Base-by-base conservation (phyloP, 2,329 filamentous ascomycete genomes). In the Claviceps sp. region DNA sequence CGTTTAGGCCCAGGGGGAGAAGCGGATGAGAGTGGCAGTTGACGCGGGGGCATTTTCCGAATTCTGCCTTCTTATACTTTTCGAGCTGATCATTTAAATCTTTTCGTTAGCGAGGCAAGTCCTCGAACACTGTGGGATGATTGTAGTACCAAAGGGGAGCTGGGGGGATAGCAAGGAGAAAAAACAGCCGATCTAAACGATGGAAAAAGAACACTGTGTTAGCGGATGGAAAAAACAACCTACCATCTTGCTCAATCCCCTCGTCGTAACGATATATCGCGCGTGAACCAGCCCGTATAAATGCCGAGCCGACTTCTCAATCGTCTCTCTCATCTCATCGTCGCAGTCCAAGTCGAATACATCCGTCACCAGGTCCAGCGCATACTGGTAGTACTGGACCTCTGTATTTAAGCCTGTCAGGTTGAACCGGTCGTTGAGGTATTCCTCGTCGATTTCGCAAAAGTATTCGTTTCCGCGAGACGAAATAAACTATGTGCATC, bases 391-490 rank as follows among this genome's bases (percentile, higher is more conserved):
- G 74, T 97, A 96, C 64, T 95, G 88, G 14, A 98, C 93, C 67
- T 98, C 93, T 38, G 88, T 91, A 71, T 97, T 96, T 49, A 98
- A 79, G 39, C 93, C 93, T 0, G 93, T 98, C 55, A 98, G 76
- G 71, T 98, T 98, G 79, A 98, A 98, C 49, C 93, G 84, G 68
- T 98, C 93, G 49, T 90, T 97, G 46, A 98, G 78, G 69, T 98
- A 98, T 63, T 98, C 93, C 68, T 98, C 93, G 69, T 98, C 93
- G 62, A 98, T 97, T 67, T 98, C 93, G 79, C 93, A 98, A 64
- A 97, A 98, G 71, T 98, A 98, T 68, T 98, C 93, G 71, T 98
- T 97, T 58, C 93, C 93, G 52, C 93, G 82, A 5, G 90, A 95
- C 4, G 91, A 96, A 62, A 97, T 96, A 68, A 98, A 98, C 93